A percentile compares a stretch with the other conserved stretches of the same genome.
These are phyloP conservation scores for Exserohilum turcica DNA, from an alignment of 2,329 filamentous ascomycete species.

Conservation along the genomic window DNA sequence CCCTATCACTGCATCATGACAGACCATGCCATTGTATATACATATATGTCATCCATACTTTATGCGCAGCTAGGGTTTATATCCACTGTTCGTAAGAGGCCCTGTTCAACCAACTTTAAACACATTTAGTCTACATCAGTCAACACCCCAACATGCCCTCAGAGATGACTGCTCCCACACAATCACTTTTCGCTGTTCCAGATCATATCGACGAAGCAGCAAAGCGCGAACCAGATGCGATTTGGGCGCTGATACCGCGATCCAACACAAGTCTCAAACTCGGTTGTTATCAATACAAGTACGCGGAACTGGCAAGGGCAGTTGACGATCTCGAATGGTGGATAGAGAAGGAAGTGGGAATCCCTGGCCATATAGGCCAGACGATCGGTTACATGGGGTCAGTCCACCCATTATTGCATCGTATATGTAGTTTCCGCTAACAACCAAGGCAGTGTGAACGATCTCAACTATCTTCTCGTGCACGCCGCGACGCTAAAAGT, in stretches of 20 bases:
- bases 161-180: no score
- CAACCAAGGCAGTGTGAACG: neutral
- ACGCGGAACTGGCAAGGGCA: neutral
- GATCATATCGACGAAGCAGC: slow-evolving; percentile 3
- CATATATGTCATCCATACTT: no score
- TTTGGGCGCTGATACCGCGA: neutral
- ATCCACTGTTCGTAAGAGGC: no score
- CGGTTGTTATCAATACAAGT: neutral
- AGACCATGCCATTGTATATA: no score
- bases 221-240: neutral
- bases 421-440: neutral
- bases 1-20: no score
- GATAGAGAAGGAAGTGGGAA: neutral
- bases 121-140: no score
- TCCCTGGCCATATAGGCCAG: neutral
- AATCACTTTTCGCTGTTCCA: neutral
- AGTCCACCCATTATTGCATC: neutral
- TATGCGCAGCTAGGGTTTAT: no score
- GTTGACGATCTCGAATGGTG: neutral
- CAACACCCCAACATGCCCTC: no score
- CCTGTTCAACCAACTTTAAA: no score
- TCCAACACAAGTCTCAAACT: neutral
- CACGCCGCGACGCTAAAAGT: neutral
- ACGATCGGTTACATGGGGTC: neutral
- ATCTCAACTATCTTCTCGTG: neutral